Evolutionary conservation across 2,329 filamentous ascomycete genomes (phyloP), one percentile per base, ranked within the genome.

Genomic region (Neonectria neomacrospora): DNA sequence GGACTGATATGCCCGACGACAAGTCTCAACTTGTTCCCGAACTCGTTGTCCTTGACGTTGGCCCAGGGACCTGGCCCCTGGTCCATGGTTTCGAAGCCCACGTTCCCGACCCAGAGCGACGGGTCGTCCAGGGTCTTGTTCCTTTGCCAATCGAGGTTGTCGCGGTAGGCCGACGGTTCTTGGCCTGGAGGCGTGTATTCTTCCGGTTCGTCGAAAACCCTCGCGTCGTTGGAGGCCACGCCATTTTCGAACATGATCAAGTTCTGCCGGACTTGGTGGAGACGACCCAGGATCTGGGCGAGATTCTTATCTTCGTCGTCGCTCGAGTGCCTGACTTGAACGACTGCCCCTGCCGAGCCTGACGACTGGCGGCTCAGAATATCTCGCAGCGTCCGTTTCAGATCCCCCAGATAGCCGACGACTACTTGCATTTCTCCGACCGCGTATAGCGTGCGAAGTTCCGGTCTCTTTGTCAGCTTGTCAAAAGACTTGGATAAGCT

Each of bases 301-400:
- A 41, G 37, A 7, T 41, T 7, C 9, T n/a, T 5, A 14, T 39
- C 37, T n/a, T 39, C 37, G 16, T 18, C 6, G 1, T 8, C 14
- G 5, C 37, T 16, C n/a, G 37, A 1, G 16, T 8, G 9, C 5
- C n/a, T 8, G 8, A 1, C 1, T n/a, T n/a, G n/a, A n/a, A n/a
- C n/a, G n/a, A n/a, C n/a, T n/a, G n/a, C n/a, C n/a, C n/a, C n/a
- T n/a, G n/a, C n/a, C n/a, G n/a, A n/a, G n/a, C n/a, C n/a, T n/a
- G n/a, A n/a, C n/a, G n/a, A n/a, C n/a, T n/a, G n/a, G n/a, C n/a
- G n/a, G n/a, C n/a, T n/a, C n/a, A n/a, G n/a, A n/a, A n/a, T n/a
- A n/a, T n/a, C n/a, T n/a, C n/a, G n/a, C n/a, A n/a, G n/a, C n/a
- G n/a, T n/a, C n/a, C n/a, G n/a, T n/a, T n/a, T n/a, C n/a, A 41